phyloP scores from a whole-genome alignment of 1,284 basidiomycete genomes.

The Trichosporon sp. region DNA sequence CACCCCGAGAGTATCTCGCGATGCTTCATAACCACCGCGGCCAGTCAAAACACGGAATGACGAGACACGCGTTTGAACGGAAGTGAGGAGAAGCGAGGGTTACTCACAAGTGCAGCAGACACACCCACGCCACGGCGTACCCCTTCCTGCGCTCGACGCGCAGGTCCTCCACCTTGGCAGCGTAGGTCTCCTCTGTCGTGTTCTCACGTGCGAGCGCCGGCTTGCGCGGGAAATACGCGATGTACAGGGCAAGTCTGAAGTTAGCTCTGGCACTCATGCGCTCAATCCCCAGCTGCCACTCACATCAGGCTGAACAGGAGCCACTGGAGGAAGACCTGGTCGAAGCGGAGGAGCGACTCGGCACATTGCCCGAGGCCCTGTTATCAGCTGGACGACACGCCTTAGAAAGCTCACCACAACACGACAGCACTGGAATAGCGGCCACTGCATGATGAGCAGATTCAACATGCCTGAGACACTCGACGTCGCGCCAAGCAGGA shows the following conservation, averaged over 20 bases:
- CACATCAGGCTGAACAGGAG: conserved; percentile 78
- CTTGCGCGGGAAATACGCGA: conserved; percentile 79
- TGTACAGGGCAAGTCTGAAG: conserved; percentile 75
- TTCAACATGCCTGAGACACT: conserved; percentile 75
- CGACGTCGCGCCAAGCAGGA: conserved; percentile 86
- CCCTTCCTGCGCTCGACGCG: conserved; percentile 67
- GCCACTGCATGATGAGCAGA: conserved; percentile 87
- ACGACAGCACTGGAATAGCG: conserved; percentile 74
- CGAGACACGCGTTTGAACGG: too few relatives aligned
- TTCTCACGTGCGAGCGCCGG: conserved; percentile 53
- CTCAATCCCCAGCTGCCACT: conserved; percentile 37
- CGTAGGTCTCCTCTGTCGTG: conserved; percentile 36
- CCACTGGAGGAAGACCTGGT: conserved; percentile 84
- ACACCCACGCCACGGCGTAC: conserved; percentile 66
- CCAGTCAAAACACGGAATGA: too few relatives aligned
- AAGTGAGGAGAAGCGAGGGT: conserved; percentile 10
- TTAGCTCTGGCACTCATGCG: conserved; percentile 2
- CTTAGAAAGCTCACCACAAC: conserved; percentile 17
- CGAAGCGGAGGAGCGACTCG: conserved; percentile 74
- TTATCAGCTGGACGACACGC: not conserved
- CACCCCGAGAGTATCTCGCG: too few relatives aligned
- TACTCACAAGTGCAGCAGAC: conserved; percentile 69
- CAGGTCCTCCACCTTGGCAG: not conserved
- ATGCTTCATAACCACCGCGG: too few relatives aligned
- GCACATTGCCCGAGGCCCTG: conserved; percentile 63